Percentiles rank a stretch among this genome's conserved stretches.
These are phyloP conservation scores for Xanthoconium stramineum DNA, from an alignment of 768 basidiomycete genomes.

Conservation along the genomic window DNA sequence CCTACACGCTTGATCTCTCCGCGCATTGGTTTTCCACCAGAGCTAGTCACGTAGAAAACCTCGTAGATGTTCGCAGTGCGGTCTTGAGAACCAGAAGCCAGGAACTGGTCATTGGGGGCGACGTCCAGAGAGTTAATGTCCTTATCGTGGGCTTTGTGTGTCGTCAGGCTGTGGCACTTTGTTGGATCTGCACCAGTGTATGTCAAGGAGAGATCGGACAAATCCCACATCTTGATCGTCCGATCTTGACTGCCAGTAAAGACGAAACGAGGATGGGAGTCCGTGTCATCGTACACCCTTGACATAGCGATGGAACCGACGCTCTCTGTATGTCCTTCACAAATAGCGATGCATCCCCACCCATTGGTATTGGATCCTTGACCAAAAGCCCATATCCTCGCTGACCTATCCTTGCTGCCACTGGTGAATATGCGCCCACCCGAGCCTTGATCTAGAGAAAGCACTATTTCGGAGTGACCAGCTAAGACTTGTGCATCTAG, in stretches of 20 bases:
- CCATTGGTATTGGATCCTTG: constrained; percentile 12
- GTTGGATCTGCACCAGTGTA: constrained; percentile 27
- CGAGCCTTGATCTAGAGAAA: constrained; percentile 70
- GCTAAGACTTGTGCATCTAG: constrained; percentile 83
- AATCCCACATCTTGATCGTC: constrained; percentile 98
- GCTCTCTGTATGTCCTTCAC: constrained; percentile 93
- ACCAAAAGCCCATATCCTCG: constrained; percentile 70
- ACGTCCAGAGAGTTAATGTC: constrained; percentile 97
- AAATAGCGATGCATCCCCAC: constrained; percentile 74
- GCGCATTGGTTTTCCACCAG: constrained; percentile 42
- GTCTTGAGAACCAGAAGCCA: constrained; percentile 96
- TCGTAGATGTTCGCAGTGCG: constrained; percentile 89
- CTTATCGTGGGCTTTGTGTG: constrained; percentile 93
- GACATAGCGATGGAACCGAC: constrained; percentile 87
- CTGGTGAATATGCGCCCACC: constrained; percentile 77
- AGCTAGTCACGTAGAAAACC: constrained; percentile 53
- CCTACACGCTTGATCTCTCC: constrained; percentile 78
- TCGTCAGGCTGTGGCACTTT: constrained; percentile 74
- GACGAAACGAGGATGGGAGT: constrained; percentile 56
- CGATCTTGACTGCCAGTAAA: constrained; percentile 97
- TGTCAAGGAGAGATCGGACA: constrained; percentile 48
- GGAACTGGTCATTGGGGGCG: constrained; percentile 80
- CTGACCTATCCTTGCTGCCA: constrained; percentile 90
- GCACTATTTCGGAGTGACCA: constrained; percentile 89
- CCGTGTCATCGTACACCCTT: constrained; percentile 32